A percentile compares a stretch with the other conserved stretches of the same genome.
These are phyloP conservation scores for Starmerella sirachaensis DNA, from an alignment of 805 yeast genomes.

Conservation along the genomic window DNA sequence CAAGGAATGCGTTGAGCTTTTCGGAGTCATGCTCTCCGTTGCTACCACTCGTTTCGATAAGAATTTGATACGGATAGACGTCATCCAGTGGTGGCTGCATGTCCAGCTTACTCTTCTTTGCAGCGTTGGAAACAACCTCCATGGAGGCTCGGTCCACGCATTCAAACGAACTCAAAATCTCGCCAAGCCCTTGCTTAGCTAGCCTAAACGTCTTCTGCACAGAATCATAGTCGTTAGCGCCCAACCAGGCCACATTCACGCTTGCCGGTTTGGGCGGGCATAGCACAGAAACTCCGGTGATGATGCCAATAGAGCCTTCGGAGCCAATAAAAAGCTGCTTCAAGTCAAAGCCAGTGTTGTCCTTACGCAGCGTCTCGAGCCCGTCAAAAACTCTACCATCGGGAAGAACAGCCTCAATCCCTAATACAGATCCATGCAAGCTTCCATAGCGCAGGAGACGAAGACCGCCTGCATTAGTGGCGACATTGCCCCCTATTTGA, in stretches of 20 bases:
- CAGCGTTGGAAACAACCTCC: constrained; percentile 37
- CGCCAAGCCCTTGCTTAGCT: constrained; percentile 69
- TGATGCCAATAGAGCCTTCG: constrained; percentile 82
- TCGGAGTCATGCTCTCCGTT: constrained; percentile 86
- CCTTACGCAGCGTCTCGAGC: constrained; percentile 76
- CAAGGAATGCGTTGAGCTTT: constrained; percentile 76
- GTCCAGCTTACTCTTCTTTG: constrained; percentile 35
- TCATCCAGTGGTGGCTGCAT: constrained; percentile 66
- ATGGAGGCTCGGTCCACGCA: constrained; percentile 54
- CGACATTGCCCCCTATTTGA: constrained; percentile 87
- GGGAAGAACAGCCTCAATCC: constrained; percentile 80
- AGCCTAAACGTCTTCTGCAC: constrained; percentile 69
- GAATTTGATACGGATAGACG: constrained; percentile 75
- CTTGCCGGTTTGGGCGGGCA: constrained; percentile 83
- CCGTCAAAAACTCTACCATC: constrained; percentile 72
- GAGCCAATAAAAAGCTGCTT: constrained; percentile 87
- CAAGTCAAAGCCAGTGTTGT: constrained; percentile 87
- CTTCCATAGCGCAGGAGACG: constrained; percentile 81
- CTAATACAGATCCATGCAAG: constrained; percentile 79
- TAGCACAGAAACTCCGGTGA: constrained; percentile 78
- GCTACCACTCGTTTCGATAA: constrained; percentile 95
- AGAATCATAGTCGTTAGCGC: constrained; percentile 61
- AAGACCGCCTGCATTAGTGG: constrained; percentile 95
- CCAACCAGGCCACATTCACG: constrained; percentile 77
- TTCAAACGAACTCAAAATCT: constrained; percentile 82